Evolutionary conservation across 768 basidiomycete genomes (phyloP).

Genomic region (Rhodocollybia butyracea): DNA sequence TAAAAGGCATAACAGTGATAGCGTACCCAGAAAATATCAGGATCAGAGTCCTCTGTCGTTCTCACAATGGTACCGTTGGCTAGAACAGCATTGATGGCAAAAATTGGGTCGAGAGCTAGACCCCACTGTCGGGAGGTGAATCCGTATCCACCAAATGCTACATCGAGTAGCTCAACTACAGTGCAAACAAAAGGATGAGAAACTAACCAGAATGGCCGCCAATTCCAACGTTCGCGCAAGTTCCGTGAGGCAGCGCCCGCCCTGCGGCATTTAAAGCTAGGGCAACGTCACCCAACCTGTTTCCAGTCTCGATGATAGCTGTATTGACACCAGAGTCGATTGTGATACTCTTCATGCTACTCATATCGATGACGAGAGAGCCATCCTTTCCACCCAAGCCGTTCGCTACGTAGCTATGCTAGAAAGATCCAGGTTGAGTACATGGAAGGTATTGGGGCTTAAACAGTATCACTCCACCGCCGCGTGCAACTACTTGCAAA

Average conservation of each 20-base stretch:
- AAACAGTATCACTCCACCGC: constrained; percentile 41
- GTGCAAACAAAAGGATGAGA: not conserved
- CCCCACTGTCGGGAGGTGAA: constrained; percentile 50
- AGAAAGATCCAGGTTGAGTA: not conserved
- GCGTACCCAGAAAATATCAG: constrained; percentile 53
- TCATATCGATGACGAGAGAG: constrained; percentile 43
- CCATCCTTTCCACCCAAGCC: constrained; percentile 44
- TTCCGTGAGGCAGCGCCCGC: constrained; percentile 50
- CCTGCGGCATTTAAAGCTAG: constrained; percentile 33
- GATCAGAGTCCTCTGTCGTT: constrained; percentile 31
- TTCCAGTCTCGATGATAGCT: constrained; percentile 40
- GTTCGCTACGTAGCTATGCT: constrained; percentile 52
- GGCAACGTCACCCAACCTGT: constrained; percentile 45
- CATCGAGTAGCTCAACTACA: not conserved
- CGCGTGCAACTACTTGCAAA: constrained; percentile 37
- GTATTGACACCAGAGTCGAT: constrained; percentile 30
- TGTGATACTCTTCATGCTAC: constrained; percentile 34
- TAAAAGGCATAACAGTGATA: not conserved
- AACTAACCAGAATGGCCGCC: constrained; percentile 43
- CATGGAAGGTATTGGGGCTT: not conserved
- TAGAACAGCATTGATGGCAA: constrained; percentile 38
- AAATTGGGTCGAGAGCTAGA: constrained; percentile 44
- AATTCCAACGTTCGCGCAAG: constrained; percentile 48
- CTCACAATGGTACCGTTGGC: constrained; percentile 39
- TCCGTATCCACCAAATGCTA: constrained; percentile 47